These are phyloP conservation scores for Williopsis jadinii DNA, from an alignment of 1,139 yeast genomes.

Conservation along the genomic window DNA sequence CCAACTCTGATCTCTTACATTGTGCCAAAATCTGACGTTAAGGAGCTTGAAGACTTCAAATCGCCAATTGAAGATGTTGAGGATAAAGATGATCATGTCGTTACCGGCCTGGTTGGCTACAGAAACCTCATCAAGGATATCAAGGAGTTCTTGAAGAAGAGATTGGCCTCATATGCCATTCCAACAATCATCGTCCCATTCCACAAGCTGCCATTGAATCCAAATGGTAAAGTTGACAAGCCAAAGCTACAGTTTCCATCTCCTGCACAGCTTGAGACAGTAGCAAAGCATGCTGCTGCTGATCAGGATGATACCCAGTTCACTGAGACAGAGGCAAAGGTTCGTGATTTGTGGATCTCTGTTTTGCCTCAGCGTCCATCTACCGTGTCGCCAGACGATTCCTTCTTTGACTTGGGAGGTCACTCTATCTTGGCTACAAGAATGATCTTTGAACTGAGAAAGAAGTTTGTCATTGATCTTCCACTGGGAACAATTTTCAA, in stretches of 20 bases:
- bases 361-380: slow-evolving; percentile 85
- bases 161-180: slow-evolving; percentile 89
- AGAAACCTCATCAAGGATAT: slow-evolving; percentile 74
- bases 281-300: slow-evolving; percentile 31
- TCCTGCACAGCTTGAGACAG: slow-evolving; percentile 58
- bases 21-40: slow-evolving; percentile 68
- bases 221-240: slow-evolving; percentile 97
- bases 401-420: slow-evolving; percentile 96
- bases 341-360: slow-evolving; percentile 78
- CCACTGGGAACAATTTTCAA: slow-evolving; percentile 89
- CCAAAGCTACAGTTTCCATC: slow-evolving; percentile 96
- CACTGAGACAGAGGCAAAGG: slow-evolving; percentile 55
- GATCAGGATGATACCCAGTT: slow-evolving; percentile 45
- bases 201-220: slow-evolving; percentile 82
- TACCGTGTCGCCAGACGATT: slow-evolving; percentile 66
- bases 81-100: slow-evolving; percentile 54
- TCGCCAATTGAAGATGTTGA: slow-evolving; percentile 37
- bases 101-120: slow-evolving; percentile 71
- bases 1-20: slow-evolving; percentile 85
- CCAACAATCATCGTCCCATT: slow-evolving; percentile 90
- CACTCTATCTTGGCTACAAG: slow-evolving; percentile 95
- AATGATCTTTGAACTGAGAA: slow-evolving; percentile 90
- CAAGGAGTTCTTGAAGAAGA: slow-evolving; percentile 72
- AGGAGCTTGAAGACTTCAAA: slow-evolving; percentile 48
- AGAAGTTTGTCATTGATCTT: slow-evolving; percentile 66